Base-by-base conservation (phyloP, 306 rosid species). In the Hylodesmum podocarpum region DNA sequence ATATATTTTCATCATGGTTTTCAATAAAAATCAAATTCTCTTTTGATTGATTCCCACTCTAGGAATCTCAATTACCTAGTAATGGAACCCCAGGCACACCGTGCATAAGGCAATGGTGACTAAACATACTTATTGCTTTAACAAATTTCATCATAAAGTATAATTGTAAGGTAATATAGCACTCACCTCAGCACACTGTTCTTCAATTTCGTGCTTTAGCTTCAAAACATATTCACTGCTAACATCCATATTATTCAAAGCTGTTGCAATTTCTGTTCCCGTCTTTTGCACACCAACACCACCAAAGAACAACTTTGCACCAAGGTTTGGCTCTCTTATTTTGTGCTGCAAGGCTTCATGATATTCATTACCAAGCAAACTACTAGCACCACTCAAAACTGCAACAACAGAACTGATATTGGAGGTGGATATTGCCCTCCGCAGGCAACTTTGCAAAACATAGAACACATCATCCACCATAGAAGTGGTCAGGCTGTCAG, bases 391-490 rank as follows among this genome's bases (percentile, higher is more conserved):
- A 80, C 99, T 92, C 76, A 95, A 80, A 66, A 92, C 87, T 1
- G 99, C 99, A 4, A 95, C 82, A 78, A 95, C 93, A 2, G 99
- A 92, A 78, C 92, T 95, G 64, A 95, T 90, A 82, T 89, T 95
- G 62, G 96, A 86, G 79, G 99, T 95, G 55, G 92, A 89, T 37
- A 95, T 89, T 0, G 96, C 96, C 84, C 99, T 90, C 44, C 93
- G 77, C 75, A 90, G 78, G 82, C 97, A 95, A 83, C 97, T 95
- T 79, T 94, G 98, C 81, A 94, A 74, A 34, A 94, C 97, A 83
- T 91, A 94, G 80, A 94, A 94, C 62, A 92, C 99, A 78, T 95
- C 99, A 21, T 95, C 97, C 79, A 95, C 97, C 97, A 92, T 89
- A 21, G 99, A 92, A 47, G 99, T 92, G 6, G 97, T 92, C 44